phyloP scores from a whole-genome alignment of 805 yeast species.

The Wickerhamomyces bovis region DNA sequence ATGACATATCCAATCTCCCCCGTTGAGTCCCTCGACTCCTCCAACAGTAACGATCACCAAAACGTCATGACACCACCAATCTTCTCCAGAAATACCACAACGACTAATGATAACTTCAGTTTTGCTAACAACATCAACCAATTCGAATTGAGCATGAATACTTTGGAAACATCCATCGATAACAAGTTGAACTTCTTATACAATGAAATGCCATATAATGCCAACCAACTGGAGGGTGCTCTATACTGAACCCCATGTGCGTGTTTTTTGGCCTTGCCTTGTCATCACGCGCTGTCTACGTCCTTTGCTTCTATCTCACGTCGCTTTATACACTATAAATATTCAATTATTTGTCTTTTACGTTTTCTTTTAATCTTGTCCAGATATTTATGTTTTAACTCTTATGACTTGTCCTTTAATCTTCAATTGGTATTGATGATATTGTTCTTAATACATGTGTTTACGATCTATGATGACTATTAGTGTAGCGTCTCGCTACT shows the following conservation, averaged over 20 bases:
- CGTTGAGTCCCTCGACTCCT: slow-evolving; percentile 1
- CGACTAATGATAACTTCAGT: not conserved
- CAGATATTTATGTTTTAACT: not conserved
- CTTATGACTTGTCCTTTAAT: not conserved
- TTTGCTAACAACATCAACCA: not conserved
- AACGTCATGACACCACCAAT: not conserved
- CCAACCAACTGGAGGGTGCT: slow-evolving; percentile 1
- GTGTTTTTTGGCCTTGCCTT: too few species aligned
- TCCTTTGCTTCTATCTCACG: not conserved
- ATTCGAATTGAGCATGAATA: not conserved
- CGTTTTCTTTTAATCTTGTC: not conserved
- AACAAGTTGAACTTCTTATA: slow-evolving; percentile 5
- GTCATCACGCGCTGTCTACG: not conserved
- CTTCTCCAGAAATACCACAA: not conserved
- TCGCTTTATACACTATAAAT: not conserved
- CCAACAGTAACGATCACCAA: not conserved
- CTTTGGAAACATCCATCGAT: slow-evolving; percentile 2
- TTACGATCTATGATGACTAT: not conserved
- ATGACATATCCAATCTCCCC: slow-evolving; percentile 4
- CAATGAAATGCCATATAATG: slow-evolving; percentile 3
- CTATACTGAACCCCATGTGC: too few species aligned
- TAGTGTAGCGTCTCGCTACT: not conserved
- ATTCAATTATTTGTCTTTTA: not conserved
- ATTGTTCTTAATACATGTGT: not conserved
- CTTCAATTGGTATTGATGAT: not conserved